phyloP scores from a whole-genome alignment of 148 eudicot genomes.

The Camellia sinensis region DNA sequence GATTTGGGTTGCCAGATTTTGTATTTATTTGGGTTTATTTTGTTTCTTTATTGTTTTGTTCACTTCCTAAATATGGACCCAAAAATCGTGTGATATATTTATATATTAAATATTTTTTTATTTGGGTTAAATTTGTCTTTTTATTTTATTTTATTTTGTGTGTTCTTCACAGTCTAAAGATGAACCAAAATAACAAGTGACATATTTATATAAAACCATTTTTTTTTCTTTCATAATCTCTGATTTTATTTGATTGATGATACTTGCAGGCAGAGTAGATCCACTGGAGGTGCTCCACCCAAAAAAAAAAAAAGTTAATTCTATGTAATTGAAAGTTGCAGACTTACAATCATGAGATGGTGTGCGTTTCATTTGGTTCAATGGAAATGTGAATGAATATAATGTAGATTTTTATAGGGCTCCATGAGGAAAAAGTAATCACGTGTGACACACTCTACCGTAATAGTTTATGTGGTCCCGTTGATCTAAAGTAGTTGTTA shows the following conservation, averaged over 20 bases:
- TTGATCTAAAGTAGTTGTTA: background rate
- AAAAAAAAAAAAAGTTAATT: background rate
- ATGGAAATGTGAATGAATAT: background rate
- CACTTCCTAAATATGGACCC: background rate
- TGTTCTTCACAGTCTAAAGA: no score
- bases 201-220: no score
- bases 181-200: background rate
- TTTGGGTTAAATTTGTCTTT: no score
- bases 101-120: background rate
- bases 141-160: no score
- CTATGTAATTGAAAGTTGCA: background rate
- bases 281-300: background rate
- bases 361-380: slow-evolving; percentile 1
- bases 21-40: slow-evolving; percentile 9
- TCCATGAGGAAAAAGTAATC: background rate
- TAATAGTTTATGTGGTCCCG: slow-evolving; percentile 18
- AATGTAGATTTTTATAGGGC: background rate
- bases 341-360: background rate
- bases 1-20: background rate
- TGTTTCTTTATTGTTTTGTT: slow-evolving; percentile 4
- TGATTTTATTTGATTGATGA: background rate
- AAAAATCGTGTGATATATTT: background rate
- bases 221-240: background rate
- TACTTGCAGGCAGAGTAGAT: slow-evolving; percentile 11
- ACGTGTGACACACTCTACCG: slow-evolving; percentile 14